phyloP scores from a whole-genome alignment of 2,329 filamentous ascomycete genomes.

The Microsporum canis region DNA sequence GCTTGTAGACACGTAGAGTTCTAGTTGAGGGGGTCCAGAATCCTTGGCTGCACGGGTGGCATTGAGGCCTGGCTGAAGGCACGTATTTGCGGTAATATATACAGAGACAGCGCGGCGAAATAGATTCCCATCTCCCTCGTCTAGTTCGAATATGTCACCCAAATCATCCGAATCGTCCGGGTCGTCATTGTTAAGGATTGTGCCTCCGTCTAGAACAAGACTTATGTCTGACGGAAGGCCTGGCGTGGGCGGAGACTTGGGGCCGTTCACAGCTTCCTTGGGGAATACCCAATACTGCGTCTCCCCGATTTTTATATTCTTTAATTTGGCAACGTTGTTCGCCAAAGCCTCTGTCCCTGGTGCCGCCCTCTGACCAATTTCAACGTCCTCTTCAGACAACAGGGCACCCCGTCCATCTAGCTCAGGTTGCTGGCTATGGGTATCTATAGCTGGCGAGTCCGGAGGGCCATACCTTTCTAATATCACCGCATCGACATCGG shows the following conservation, averaged over 20 bases:
- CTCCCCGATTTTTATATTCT: constrained; percentile 52
- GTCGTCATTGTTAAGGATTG: constrained; percentile 8
- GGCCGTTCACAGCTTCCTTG: constrained; percentile 42
- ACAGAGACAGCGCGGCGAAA: constrained; percentile 40
- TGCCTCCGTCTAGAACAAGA: not conserved
- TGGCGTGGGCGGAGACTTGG: constrained; percentile 26
- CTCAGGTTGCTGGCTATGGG: constrained; percentile 7
- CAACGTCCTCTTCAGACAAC: constrained; percentile 16
- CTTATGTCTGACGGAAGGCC: constrained; percentile 8
- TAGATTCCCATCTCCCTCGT: constrained; percentile 15
- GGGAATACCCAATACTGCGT: constrained; percentile 56
- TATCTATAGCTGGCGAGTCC: constrained; percentile 28
- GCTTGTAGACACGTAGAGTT: constrained; percentile 63
- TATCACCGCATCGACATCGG: constrained; percentile 40
- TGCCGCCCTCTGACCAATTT: constrained; percentile 50
- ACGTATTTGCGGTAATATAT: constrained; percentile 79
- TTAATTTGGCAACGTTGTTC: constrained; percentile 54
- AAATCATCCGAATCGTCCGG: constrained; percentile 18
- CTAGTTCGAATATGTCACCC: constrained; percentile 11
- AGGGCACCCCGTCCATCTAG: constrained; percentile 22
- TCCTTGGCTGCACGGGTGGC: constrained; percentile 34
- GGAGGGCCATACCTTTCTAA: constrained; percentile 39
- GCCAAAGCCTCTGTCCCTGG: constrained; percentile 40
- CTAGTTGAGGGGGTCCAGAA: constrained; percentile 56
- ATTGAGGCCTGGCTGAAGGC: constrained; percentile 57